Evolutionary conservation across 192 early-diverging fungal species (phyloP), one percentile per base, ranked within the genome.

Genomic region (Chytriomyces confervae): DNA sequence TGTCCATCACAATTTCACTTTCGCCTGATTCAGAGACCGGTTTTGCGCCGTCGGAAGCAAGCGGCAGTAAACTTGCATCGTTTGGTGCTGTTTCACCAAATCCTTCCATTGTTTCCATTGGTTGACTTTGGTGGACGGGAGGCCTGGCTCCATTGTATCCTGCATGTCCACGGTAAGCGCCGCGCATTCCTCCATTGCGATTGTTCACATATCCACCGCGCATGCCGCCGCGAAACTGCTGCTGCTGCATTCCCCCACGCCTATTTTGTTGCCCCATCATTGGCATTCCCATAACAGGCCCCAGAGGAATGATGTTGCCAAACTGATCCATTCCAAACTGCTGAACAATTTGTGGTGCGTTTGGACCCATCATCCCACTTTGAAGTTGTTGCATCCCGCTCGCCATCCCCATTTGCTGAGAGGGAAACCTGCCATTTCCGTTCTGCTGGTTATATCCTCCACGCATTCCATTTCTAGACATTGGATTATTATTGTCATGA

Each of bases 281-380:
- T 11, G 18, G 13, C 23, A 23, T 66, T 11, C 16, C 16, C 23
- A 44, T 66, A 36, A 36, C 36, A 16, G 43, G 64, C 18, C 64
- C 64, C 13, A 66, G 24, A 8, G 72, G 61, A 8, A 74, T 46
- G 23, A 74, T 61, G 23, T 74, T 64, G 6, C 62, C 62, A 44
- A 48, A 64, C 5, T n/a, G 48, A 43, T 74, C 72, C 60, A 47
- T 43, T 27, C n/a, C 36, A 27, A 74, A 64, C 13, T 13, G 18
- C 11, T 8, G 53, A 9, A 66, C 24, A 66, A 44, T 66, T 36
- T 36, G 36, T 11, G 72, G 46, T 23, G 8, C 29, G 10, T 18
- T 24, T 0, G 62, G 60, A 18, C 51, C 36, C 53, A 62, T 61
- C 9, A 51, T 27, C 6, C 29, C 43, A 13, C 43, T 62, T 50